Conservation (phyloP, 2,329 filamentous ascomycete species). For the Fusarium sororula region DNA sequence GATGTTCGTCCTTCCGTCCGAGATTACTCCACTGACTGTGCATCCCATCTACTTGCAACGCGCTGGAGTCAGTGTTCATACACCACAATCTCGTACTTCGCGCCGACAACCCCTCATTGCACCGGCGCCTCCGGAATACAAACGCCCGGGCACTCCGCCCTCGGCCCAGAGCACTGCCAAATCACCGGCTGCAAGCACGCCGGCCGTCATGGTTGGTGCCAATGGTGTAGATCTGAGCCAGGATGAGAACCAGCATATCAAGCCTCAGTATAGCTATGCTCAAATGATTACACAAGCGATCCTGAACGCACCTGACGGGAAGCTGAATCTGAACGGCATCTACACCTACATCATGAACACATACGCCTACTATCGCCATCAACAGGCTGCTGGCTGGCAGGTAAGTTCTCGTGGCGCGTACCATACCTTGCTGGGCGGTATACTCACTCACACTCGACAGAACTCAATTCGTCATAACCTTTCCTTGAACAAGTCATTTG, state of each 20-base stretch:
- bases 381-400: conserved; percentile 85
- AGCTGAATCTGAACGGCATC: conserved; percentile 89
- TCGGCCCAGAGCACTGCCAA: conserved; percentile 51
- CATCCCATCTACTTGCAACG: conserved; percentile 75
- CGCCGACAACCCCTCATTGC: conserved; percentile 61
- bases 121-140: conserved; percentile 68
- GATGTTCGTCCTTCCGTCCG: conserved; percentile 95
- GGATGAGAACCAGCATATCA: conserved; percentile 88
- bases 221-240: conserved; percentile 78
- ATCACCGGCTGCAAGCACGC: conserved; percentile 49
- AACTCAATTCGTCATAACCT: conserved; percentile 98
- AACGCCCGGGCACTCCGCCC: conserved; percentile 68
- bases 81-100: conserved; percentile 42
- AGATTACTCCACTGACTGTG: conserved; percentile 72
- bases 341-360: conserved; percentile 92
- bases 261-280: conserved; percentile 95
- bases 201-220: conserved; percentile 51
- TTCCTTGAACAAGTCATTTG: conserved; percentile 92
- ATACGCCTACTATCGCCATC: conserved; percentile 93
- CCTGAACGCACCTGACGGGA: conserved; percentile 83
- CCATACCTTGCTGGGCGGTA: neutral
- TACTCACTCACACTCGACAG: conserved; percentile 51
- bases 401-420: conserved; percentile 55
- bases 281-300: conserved; percentile 98
- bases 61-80: conserved; percentile 61